Conservation (phyloP, 371 early-diverging fungal species). For the Mortierella sp. region DNA sequence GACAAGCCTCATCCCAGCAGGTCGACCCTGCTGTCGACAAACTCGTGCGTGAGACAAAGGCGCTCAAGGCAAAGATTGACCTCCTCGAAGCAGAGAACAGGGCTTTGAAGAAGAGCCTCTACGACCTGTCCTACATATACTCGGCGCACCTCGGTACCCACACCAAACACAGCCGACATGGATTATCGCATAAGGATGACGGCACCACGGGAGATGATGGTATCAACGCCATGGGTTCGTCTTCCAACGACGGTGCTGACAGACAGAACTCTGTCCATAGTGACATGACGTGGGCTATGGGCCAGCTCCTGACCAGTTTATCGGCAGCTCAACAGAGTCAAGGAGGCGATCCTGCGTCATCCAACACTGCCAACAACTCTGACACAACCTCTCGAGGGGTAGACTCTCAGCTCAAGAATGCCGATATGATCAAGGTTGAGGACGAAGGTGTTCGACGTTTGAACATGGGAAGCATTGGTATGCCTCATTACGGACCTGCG, state of each 20-base stretch:
- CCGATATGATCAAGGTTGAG: constrained; percentile 44
- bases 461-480: constrained; percentile 51
- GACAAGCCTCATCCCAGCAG: constrained; percentile 48
- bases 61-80: constrained; percentile 83
- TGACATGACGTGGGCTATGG: constrained; percentile 38
- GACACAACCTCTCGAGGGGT: constrained; percentile 14
- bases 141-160: constrained; percentile 55
- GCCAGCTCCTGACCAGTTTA: constrained; percentile 34
- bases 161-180: constrained; percentile 13
- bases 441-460: constrained; percentile 45
- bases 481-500: constrained; percentile 1
- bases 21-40: constrained; percentile 62
- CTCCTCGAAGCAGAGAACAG: constrained; percentile 85
- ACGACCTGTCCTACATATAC: constrained; percentile 83
- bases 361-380: constrained; percentile 10
- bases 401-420: constrained; percentile 37
- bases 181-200: constrained; percentile 14
- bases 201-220: constrained; percentile 2
- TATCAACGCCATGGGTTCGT: not conserved
- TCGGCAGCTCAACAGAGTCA: constrained; percentile 29
- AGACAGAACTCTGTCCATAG: not conserved
- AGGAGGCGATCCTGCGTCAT: constrained; percentile 12
- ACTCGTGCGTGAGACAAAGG: constrained; percentile 74
- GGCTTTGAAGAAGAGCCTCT: constrained; percentile 85
- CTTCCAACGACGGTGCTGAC: not conserved